These are phyloP conservation scores for Lagenidium sp. DNA, from an alignment of 352 stramenopile species.

Conservation along the genomic window DNA sequence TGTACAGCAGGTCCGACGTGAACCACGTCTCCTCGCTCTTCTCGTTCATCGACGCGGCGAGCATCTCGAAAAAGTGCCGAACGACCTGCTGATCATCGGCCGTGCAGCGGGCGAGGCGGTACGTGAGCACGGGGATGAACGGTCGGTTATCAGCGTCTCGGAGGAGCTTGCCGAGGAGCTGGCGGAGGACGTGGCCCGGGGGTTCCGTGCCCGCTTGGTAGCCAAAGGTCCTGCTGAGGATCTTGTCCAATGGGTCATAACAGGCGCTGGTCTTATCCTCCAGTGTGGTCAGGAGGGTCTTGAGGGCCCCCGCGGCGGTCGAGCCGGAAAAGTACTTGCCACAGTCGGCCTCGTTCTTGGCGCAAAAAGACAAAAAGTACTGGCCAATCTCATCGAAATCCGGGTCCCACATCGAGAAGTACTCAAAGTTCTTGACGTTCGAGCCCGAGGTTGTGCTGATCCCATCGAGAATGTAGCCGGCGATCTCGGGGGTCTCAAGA, in stretches of 20 bases:
- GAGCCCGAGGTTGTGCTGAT: slow-evolving; percentile 7
- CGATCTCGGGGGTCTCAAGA: slow-evolving; percentile 2
- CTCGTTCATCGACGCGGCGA: background rate
- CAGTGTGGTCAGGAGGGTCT: background rate
- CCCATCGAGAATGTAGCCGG: slow-evolving; percentile 14
- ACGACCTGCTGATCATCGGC: slow-evolving; percentile 10
- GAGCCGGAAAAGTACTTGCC: slow-evolving; percentile 3
- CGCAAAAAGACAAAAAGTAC: slow-evolving; percentile 4
- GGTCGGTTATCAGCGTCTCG: background rate
- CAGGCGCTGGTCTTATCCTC: background rate
- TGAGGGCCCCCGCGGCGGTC: background rate
- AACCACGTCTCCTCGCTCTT: background rate
- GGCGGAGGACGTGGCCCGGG: slow-evolving; percentile 4
- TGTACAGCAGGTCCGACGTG: slow-evolving; percentile 11
- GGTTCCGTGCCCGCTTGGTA: no score
- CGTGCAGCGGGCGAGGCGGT: slow-evolving; percentile 15
- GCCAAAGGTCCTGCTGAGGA: no score
- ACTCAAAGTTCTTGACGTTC: no score
- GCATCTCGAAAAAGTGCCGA: slow-evolving; percentile 7
- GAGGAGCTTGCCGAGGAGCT: background rate
- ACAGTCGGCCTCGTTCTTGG: background rate
- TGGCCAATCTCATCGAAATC: slow-evolving; percentile 4
- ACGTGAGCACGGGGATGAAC: slow-evolving; percentile 17
- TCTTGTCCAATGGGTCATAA: no score
- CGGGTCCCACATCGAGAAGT: slow-evolving; percentile 4